Percentiles rank a stretch among this genome's conserved stretches.
phyloP scores from a whole-genome alignment of 768 basidiomycete genomes.

The Dioszegia hungarica region DNA sequence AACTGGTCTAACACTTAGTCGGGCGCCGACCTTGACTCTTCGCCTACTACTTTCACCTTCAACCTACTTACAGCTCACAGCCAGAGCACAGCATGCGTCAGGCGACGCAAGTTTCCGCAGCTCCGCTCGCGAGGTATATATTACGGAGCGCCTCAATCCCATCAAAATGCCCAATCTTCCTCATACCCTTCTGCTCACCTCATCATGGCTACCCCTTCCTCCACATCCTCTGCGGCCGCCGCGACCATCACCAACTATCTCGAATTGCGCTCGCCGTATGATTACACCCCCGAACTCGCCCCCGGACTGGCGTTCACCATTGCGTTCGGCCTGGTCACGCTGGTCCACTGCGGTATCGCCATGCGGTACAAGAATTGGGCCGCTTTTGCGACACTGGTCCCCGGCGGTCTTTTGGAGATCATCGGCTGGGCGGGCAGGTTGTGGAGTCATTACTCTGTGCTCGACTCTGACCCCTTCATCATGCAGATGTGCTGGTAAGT shows the following conservation, averaged over 20 bases:
- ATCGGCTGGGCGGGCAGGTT: constrained; percentile 44
- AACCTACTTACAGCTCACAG: too few species aligned
- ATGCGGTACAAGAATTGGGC: constrained; percentile 35
- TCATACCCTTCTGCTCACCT: background rate
- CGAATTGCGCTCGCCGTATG: constrained; percentile 23
- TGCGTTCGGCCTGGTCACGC: constrained; percentile 28
- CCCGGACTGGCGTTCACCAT: constrained; percentile 41
- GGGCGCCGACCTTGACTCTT: too few species aligned
- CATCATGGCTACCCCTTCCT: background rate
- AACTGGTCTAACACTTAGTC: too few species aligned
- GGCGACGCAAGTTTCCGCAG: too few species aligned
- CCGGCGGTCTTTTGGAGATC: constrained; percentile 32
- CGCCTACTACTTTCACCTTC: too few species aligned
- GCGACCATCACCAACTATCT: constrained; percentile 9
- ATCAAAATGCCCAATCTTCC: too few species aligned
- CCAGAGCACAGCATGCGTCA: too few species aligned
- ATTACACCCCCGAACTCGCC: constrained; percentile 31
- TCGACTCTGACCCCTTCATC: constrained; percentile 28
- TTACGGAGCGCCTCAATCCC: too few species aligned
- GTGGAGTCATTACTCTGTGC: constrained; percentile 30
- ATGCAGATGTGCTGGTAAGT: constrained; percentile 33
- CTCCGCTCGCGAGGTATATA: too few species aligned
- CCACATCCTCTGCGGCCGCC: background rate
- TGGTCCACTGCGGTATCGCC: constrained; percentile 29
- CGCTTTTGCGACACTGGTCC: constrained; percentile 25